Evolutionary conservation across 2,329 filamentous ascomycete genomes (phyloP).

Genomic region (Rhinocladiella mackenziei): DNA sequence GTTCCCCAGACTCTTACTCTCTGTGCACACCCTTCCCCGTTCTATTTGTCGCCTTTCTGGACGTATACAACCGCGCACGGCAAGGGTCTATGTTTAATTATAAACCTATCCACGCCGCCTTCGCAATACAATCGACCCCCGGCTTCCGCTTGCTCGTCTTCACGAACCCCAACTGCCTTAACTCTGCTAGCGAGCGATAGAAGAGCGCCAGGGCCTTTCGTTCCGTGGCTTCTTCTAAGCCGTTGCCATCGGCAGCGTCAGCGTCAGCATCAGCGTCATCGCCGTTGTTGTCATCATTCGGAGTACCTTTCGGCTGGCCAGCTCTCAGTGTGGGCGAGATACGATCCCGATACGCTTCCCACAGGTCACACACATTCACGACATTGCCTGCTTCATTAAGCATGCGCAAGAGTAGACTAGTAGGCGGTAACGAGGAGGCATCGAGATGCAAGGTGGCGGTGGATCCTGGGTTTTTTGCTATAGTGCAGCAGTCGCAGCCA

Average conservation of each 20-base stretch:
- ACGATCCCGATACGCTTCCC: constrained; percentile 51
- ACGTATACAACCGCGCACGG: no score
- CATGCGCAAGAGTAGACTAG: constrained; percentile 58
- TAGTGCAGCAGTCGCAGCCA: constrained; percentile 49
- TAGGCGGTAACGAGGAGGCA: no score
- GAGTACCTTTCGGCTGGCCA: no score
- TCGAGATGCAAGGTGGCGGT: constrained; percentile 52
- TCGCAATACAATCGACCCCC: constrained; percentile 87
- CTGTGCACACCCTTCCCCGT: no score
- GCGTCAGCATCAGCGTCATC: background rate
- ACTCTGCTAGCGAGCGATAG: constrained; percentile 78
- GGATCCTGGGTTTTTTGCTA: constrained; percentile 27
- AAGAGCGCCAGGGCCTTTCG: constrained; percentile 62
- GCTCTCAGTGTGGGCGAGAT: constrained; percentile 23
- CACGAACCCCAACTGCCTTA: constrained; percentile 80
- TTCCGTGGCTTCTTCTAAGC: constrained; percentile 19
- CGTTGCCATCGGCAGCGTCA: background rate
- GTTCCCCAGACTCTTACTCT: no score
- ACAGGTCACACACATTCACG: constrained; percentile 60
- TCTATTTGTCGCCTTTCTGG: no score
- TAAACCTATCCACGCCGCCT: constrained; percentile 70
- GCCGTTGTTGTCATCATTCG: constrained; percentile 50
- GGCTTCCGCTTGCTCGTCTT: constrained; percentile 56
- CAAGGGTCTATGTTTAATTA: no score
- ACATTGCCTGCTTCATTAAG: constrained; percentile 60